These are phyloP conservation scores for Mucor lusitanicus DNA, from an alignment of 371 early-diverging fungal genomes.

Conservation along the genomic window DNA sequence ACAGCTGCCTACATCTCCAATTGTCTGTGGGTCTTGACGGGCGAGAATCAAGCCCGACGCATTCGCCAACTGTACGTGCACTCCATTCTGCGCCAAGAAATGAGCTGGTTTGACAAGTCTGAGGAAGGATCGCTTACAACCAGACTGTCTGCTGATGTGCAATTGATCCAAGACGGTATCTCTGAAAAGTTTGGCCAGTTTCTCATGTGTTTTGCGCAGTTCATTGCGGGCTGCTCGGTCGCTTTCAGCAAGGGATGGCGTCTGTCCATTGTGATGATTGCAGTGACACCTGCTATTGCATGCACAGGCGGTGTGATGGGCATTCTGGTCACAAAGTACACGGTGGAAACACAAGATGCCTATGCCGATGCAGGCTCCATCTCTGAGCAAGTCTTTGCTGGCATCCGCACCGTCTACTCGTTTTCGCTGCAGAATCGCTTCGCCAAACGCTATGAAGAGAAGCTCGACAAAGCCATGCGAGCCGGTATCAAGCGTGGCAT, in stretches of 20 bases:
- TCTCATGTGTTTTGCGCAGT: slow-evolving; percentile 67
- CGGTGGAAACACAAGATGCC: slow-evolving; percentile 35
- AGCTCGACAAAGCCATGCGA: slow-evolving; percentile 57
- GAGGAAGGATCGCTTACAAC: slow-evolving; percentile 70
- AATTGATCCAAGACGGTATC: slow-evolving; percentile 83
- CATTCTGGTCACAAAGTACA: slow-evolving; percentile 58
- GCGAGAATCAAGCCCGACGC: slow-evolving; percentile 33
- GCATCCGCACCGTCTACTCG: slow-evolving; percentile 86
- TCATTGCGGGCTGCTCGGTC: slow-evolving; percentile 81
- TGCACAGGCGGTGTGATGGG: slow-evolving; percentile 64
- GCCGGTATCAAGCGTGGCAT: slow-evolving; percentile 59
- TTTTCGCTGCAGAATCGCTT: slow-evolving; percentile 81
- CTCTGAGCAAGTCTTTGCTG: slow-evolving; percentile 70
- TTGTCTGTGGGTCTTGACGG: slow-evolving; percentile 38
- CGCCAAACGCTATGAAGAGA: slow-evolving; percentile 57
- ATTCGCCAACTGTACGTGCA: slow-evolving; percentile 59
- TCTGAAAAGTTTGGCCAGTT: slow-evolving; percentile 81
- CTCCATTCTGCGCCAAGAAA: slow-evolving; percentile 84
- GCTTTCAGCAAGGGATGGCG: slow-evolving; percentile 87
- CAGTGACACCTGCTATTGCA: slow-evolving; percentile 64
- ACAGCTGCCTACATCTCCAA: slow-evolving; percentile 36
- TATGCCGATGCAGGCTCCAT: slow-evolving; percentile 51
- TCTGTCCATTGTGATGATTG: slow-evolving; percentile 73
- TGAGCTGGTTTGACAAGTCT: slow-evolving; percentile 86
- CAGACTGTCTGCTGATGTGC: slow-evolving; percentile 74